phyloP scores from a whole-genome alignment of 179 eudicot genomes.

The Actinidia chinensis region DNA sequence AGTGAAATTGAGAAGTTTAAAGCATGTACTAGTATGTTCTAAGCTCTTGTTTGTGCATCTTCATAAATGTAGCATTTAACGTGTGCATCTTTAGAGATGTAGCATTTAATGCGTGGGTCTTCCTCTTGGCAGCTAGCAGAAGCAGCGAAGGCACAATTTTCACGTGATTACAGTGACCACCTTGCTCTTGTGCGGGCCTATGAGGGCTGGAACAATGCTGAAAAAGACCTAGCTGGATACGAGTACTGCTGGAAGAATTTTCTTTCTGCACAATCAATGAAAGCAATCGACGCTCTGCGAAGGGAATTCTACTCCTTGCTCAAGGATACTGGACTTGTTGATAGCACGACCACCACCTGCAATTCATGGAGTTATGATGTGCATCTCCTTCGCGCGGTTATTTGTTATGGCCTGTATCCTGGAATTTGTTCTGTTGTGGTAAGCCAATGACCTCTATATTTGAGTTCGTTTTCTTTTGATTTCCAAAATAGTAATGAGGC shows the following conservation, averaged over 20 bases:
- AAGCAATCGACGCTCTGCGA: conserved; percentile 78
- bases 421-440: conserved; percentile 83
- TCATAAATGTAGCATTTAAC: too few relatives aligned
- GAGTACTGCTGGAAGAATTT: conserved; percentile 87
- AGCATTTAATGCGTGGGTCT: background rate
- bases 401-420: conserved; percentile 84
- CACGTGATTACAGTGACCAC: conserved; percentile 70
- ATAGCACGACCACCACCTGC: conserved; percentile 47
- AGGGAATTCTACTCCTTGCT: conserved; percentile 63
- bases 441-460: conserved; percentile 26
- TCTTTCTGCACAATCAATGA: conserved; percentile 72
- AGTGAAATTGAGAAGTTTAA: background rate
- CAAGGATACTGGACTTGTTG: conserved; percentile 65
- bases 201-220: conserved; percentile 81
- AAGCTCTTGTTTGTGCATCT: background rate
- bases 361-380: conserved; percentile 62
- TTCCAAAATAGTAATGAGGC: background rate
- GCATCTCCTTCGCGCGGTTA: conserved; percentile 61
- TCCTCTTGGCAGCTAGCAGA: conserved; percentile 62
- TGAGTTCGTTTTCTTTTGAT: background rate
- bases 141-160: conserved; percentile 80
- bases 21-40: background rate
- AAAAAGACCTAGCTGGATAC: conserved; percentile 54
- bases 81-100: background rate
- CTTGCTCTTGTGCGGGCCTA: conserved; percentile 80